phyloP scores from a whole-genome alignment of 176 grass and related monocot genomes.

The Alloteropsis semialata region DNA sequence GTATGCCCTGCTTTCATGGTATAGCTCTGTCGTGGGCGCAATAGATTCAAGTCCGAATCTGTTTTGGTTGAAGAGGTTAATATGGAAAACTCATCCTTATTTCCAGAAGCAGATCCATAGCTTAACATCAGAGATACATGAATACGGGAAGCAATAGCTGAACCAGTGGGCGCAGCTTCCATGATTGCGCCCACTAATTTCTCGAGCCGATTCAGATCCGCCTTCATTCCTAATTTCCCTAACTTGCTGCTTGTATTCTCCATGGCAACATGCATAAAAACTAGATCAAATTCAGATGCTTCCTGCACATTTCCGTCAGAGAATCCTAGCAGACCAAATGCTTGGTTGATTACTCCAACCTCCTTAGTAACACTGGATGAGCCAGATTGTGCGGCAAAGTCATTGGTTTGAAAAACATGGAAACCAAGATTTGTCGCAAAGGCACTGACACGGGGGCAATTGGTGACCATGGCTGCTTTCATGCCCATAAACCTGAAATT shows the following conservation, averaged over 20 bases:
- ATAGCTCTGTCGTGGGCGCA: conserved; percentile 84
- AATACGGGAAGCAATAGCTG: conserved; percentile 52
- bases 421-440: conserved; percentile 60
- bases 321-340: conserved; percentile 61
- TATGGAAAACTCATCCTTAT: conserved; percentile 38
- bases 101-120: conserved; percentile 61
- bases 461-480: conserved; percentile 72
- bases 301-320: conserved; percentile 53
- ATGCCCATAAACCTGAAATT: conserved; percentile 79
- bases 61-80: conserved; percentile 24
- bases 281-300: conserved; percentile 66
- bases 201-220: conserved; percentile 59
- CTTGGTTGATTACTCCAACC: conserved; percentile 24
- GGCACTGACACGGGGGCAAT: conserved; percentile 40
- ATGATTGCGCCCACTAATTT: conserved; percentile 61
- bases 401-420: conserved; percentile 45
- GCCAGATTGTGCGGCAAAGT: conserved; percentile 14
- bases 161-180: conserved; percentile 48
- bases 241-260: conserved; percentile 52
- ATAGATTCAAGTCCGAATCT: conserved; percentile 69
- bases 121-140: conserved; percentile 68
- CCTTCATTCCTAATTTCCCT: conserved; percentile 43
- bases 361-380: conserved; percentile 11
- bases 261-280: conserved; percentile 64
- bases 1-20: conserved; percentile 75